A percentile compares a stretch with the other conserved stretches of the same genome.
Conservation (phyloP, 306 rosid species). For the Potentilla sterilis region DNA sequence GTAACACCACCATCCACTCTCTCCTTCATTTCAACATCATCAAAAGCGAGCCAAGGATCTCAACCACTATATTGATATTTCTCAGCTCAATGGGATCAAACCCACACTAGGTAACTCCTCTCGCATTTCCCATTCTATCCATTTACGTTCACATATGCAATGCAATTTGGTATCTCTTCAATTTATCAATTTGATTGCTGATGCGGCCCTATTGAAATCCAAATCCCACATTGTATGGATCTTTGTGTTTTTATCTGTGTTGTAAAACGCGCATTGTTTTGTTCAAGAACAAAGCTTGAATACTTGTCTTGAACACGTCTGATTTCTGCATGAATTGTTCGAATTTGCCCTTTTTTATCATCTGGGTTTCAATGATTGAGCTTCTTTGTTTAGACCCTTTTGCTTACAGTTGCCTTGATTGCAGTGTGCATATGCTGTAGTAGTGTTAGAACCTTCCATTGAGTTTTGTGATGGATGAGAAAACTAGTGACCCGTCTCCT, state of each 20-base stretch:
- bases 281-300: not conserved
- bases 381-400: not conserved
- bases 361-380: not conserved
- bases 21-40: not conserved
- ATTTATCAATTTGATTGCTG: not conserved
- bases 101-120: conserved; percentile 6
- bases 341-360: not conserved
- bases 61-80: not conserved
- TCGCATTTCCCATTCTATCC: not conserved
- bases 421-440: not conserved
- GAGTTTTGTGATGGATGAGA: conserved; percentile 35
- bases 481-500: conserved; percentile 31
- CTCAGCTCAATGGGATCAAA: not conserved
- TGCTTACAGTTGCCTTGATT: not conserved
- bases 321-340: not conserved
- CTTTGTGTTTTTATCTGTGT: not conserved
- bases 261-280: not conserved
- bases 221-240: not conserved
- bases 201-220: not conserved
- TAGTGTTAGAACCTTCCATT: conserved; percentile 8
- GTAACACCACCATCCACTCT: not conserved
- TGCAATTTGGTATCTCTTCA: conserved; percentile 1
- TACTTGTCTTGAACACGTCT: not conserved
- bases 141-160: not conserved
- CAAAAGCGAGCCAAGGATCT: not conserved